A percentile compares a stretch with the other conserved stretches of the same genome.
phyloP scores from a whole-genome alignment of 139 green algal genomes.

The Chlamydomonas sp. region DNA sequence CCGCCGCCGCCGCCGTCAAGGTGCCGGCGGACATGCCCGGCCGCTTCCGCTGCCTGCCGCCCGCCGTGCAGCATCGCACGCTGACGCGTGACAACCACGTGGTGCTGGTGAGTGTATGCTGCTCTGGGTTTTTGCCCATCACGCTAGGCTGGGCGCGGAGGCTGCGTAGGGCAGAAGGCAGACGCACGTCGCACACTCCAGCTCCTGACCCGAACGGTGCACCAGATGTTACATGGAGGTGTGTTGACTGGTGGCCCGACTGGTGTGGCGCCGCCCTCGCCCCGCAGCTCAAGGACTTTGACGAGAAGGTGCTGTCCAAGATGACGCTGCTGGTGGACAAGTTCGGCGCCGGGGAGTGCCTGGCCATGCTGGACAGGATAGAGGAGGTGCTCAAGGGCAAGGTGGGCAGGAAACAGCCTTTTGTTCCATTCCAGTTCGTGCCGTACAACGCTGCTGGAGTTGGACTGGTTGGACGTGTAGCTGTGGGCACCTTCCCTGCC shows the following conservation, averaged over 20 bases:
- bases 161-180: too few species aligned
- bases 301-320: slow-evolving; percentile 40
- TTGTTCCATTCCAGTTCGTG: too few species aligned
- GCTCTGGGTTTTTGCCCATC: neutral
- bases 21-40: slow-evolving; percentile 26
- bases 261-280: neutral
- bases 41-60: slow-evolving; percentile 36
- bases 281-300: slow-evolving; percentile 40
- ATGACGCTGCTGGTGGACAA: slow-evolving; percentile 37
- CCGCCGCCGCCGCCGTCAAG: neutral
- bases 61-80: slow-evolving; percentile 6
- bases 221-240: too few species aligned
- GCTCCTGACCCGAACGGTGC: too few species aligned
- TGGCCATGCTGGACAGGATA: slow-evolving; percentile 37
- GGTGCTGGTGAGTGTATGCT: slow-evolving; percentile 4
- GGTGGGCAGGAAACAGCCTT: neutral
- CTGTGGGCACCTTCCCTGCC: too few species aligned
- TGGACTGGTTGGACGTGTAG: too few species aligned
- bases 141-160: too few species aligned
- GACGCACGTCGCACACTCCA: too few species aligned
- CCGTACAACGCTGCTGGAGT: too few species aligned
- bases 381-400: slow-evolving; percentile 39
- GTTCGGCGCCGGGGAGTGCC: slow-evolving; percentile 31
- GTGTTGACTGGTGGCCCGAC: too few species aligned
- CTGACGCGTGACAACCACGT: slow-evolving; percentile 40